Evolutionary conservation across 1,139 yeast genomes (phyloP).

Genomic region (Candida sanyaensis): DNA sequence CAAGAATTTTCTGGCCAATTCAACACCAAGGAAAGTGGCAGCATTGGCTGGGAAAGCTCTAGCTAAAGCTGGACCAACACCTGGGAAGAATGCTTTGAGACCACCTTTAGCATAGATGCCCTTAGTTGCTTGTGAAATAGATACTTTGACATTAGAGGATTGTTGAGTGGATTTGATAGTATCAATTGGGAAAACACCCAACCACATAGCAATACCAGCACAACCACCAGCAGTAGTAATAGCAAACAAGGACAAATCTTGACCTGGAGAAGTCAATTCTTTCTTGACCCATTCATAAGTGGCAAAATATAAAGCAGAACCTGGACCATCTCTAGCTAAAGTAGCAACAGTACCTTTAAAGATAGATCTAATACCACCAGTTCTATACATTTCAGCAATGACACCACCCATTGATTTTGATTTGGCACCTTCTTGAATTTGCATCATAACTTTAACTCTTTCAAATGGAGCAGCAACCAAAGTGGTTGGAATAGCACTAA

Average conservation of each 20-base stretch:
- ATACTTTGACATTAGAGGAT: slow-evolving; percentile 58
- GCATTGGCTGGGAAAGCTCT: slow-evolving; percentile 98
- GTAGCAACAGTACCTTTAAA: slow-evolving; percentile 94
- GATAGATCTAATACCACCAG: slow-evolving; percentile 83
- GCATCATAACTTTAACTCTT: slow-evolving; percentile 92
- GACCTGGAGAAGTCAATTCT: slow-evolving; percentile 55
- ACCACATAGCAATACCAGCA: slow-evolving; percentile 98
- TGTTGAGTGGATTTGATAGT: slow-evolving; percentile 89
- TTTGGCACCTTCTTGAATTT: slow-evolving; percentile 64
- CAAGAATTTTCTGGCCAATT: slow-evolving; percentile 74
- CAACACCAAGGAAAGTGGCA: slow-evolving; percentile 96
- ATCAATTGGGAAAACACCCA: slow-evolving; percentile 93
- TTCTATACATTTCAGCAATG: slow-evolving; percentile 66
- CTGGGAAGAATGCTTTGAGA: slow-evolving; percentile 92
- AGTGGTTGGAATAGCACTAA: slow-evolving; percentile 94
- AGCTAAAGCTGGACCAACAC: slow-evolving; percentile 91
- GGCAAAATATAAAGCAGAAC: slow-evolving; percentile 95
- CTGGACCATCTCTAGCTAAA: slow-evolving; percentile 96
- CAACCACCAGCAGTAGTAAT: slow-evolving; percentile 90
- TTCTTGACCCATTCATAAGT: slow-evolving; percentile 84
- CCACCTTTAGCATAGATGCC: slow-evolving; percentile 73
- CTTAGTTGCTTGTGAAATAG: slow-evolving; percentile 67
- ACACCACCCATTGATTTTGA: slow-evolving; percentile 58
- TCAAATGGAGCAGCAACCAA: slow-evolving; percentile 96
- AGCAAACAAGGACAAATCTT: slow-evolving; percentile 66